Evolutionary conservation across 78 protist species (phyloP).

Genomic region (Cyanophora paradoxa): DNA sequence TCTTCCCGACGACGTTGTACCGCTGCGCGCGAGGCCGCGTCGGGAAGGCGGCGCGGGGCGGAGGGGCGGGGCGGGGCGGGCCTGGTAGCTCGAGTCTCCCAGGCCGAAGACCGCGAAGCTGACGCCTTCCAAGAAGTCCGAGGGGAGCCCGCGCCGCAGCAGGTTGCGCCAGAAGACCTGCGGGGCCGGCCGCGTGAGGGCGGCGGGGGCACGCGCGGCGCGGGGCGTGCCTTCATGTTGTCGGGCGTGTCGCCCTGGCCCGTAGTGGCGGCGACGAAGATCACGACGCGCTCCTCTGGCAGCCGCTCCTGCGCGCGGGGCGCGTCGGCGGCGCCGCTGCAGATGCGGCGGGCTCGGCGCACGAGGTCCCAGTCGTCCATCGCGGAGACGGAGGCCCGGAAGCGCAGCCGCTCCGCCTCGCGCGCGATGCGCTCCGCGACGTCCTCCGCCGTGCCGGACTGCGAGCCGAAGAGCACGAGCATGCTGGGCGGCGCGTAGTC

Average conservation of each 20-base stretch:
- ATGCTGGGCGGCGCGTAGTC: too few species aligned
- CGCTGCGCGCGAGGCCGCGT: too few species aligned
- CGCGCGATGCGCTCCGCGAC: slow-evolving; percentile 45
- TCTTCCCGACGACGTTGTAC: slow-evolving; percentile 36
- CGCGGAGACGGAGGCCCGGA: not conserved
- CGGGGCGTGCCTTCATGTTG: slow-evolving; percentile 13
- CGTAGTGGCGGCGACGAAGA: slow-evolving; percentile 30
- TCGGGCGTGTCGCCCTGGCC: slow-evolving; percentile 51
- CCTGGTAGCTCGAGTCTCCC: slow-evolving; percentile 42
- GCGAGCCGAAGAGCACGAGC: slow-evolving; percentile 36
- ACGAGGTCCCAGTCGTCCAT: slow-evolving; percentile 17
- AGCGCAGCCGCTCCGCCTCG: slow-evolving; percentile 4
- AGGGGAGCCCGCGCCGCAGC: slow-evolving; percentile 5
- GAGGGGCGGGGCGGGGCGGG: too few species aligned
- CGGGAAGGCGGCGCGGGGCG: too few species aligned
- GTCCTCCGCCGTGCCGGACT: slow-evolving; percentile 58
- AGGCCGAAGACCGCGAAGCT: slow-evolving; percentile 41
- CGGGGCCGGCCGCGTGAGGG: not conserved
- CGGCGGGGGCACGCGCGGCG: not conserved
- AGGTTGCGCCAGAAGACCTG: slow-evolving; percentile 31
- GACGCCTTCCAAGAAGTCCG: slow-evolving; percentile 12
- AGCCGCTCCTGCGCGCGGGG: too few species aligned
- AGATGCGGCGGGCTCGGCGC: not conserved
- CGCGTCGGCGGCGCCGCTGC: not conserved
- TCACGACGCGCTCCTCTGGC: not conserved